A percentile compares a stretch with the other conserved stretches of the same genome.
Evolutionary conservation across 179 eudicot genomes (phyloP).

Genomic region (Spinacia oleracea): DNA sequence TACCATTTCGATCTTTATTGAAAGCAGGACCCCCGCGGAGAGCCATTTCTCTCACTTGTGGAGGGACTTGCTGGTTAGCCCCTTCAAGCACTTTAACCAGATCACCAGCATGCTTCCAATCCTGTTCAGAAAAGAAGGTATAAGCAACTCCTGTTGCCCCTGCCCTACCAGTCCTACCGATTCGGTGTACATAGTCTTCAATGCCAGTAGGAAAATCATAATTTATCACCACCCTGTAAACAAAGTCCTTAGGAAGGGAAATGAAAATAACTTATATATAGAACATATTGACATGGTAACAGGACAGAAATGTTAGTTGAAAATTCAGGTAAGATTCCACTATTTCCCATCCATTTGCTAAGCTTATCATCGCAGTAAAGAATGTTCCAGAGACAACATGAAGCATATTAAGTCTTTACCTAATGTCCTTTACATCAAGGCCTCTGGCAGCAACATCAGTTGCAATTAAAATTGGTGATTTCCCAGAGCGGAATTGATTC

Average conservation of each 20-base stretch:
- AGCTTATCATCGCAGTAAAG: not conserved
- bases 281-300: not conserved
- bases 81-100: conserved; percentile 90
- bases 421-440: conserved; percentile 89
- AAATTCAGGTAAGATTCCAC: not conserved
- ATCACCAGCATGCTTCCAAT: conserved; percentile 81
- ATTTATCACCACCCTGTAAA: conserved; percentile 86
- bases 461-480: conserved; percentile 81
- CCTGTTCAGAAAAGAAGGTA: conserved; percentile 47
- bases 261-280: not conserved
- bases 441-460: conserved; percentile 99
- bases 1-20: conserved; percentile 56
- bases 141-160: conserved; percentile 85
- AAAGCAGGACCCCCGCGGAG: conserved; percentile 68
- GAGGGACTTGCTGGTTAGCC: conserved; percentile 81
- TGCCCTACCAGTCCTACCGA: conserved; percentile 98
- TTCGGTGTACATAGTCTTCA: conserved; percentile 98
- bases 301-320: not conserved
- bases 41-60: conserved; percentile 76
- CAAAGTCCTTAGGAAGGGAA: conserved; percentile 10
- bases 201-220: conserved; percentile 95
- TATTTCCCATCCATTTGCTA: not conserved
- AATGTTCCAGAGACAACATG: not conserved
- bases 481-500: conserved; percentile 82
- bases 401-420: conserved; percentile 36